Conservation (phyloP, 306 rosid species). For the Hylodesmum podocarpum region DNA sequence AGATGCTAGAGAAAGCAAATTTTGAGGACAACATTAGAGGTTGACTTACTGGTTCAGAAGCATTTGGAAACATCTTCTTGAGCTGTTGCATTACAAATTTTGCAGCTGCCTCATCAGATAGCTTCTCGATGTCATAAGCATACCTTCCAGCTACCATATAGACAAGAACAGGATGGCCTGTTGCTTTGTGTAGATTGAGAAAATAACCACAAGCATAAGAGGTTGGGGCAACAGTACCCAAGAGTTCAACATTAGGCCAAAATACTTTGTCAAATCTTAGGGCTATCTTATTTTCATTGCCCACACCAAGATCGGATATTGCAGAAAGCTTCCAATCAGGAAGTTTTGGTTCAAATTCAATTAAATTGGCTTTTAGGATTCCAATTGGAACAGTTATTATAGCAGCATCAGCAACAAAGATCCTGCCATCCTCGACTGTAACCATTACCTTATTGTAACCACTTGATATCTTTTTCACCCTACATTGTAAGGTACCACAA, state of each 20-base stretch:
- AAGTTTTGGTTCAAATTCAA: conserved; percentile 64
- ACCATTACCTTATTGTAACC: conserved; percentile 65
- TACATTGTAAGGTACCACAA: conserved; percentile 19
- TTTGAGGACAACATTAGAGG: conserved; percentile 2
- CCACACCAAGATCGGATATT: conserved; percentile 76
- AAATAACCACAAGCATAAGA: conserved; percentile 76
- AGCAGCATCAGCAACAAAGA: conserved; percentile 52
- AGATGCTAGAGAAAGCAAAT: not conserved
- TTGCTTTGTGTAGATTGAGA: conserved; percentile 81
- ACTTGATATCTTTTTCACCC: conserved; percentile 52
- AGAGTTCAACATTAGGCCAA: conserved; percentile 76
- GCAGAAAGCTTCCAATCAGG: conserved; percentile 75
- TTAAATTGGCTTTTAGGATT: conserved; percentile 66
- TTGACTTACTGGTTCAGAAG: conserved; percentile 61
- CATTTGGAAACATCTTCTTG: conserved; percentile 71
- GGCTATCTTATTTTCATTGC: conserved; percentile 78
- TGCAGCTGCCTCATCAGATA: conserved; percentile 47
- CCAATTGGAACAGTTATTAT: conserved; percentile 68
- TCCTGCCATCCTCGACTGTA: conserved; percentile 60
- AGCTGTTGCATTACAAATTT: conserved; percentile 60
- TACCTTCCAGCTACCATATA: conserved; percentile 84
- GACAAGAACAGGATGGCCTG: conserved; percentile 72
- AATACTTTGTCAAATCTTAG: conserved; percentile 57
- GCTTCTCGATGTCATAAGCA: conserved; percentile 68
- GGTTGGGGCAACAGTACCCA: conserved; percentile 66